Evolutionary conservation across 1,284 basidiomycete genomes (phyloP).

Genomic region (Salmacisia buchloeana): DNA sequence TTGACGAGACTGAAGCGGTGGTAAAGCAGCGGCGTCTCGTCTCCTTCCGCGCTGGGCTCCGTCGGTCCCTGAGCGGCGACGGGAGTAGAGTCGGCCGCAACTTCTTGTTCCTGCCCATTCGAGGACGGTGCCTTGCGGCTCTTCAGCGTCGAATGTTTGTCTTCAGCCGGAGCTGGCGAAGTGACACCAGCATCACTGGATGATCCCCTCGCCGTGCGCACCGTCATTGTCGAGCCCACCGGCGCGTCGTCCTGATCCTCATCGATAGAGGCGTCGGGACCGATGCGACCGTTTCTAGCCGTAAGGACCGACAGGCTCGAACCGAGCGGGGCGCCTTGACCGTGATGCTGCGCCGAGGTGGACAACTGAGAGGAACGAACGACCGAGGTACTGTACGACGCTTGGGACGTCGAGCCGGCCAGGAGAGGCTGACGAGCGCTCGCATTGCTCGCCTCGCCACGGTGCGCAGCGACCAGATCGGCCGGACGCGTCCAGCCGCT

Average conservation of each 20-base stretch:
- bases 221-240: no score
- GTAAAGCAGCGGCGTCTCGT: slow-evolving; percentile 23
- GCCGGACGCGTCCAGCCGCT: slow-evolving; percentile 25
- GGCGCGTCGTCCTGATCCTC: no score
- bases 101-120: no score
- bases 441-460: slow-evolving; percentile 15
- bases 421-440: slow-evolving; percentile 11
- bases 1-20: slow-evolving; percentile 46
- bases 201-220: no score
- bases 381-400: slow-evolving; percentile 43
- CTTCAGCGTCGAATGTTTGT: no score
- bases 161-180: no score
- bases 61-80: no score
- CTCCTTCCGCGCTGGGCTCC: not conserved
- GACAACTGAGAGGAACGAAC: slow-evolving; percentile 34
- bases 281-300: no score
- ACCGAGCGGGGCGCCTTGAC: not conserved
- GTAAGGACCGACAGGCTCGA: not conserved
- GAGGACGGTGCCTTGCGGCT: no score
- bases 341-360: slow-evolving; percentile 17
- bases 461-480: not conserved
- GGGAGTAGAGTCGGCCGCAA: no score
- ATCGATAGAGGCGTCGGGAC: no score
- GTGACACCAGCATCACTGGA: no score
- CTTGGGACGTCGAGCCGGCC: slow-evolving; percentile 17